These are phyloP conservation scores for Brasilioporus rufonigricans DNA, from an alignment of 768 basidiomycete genomes.

Conservation along the genomic window DNA sequence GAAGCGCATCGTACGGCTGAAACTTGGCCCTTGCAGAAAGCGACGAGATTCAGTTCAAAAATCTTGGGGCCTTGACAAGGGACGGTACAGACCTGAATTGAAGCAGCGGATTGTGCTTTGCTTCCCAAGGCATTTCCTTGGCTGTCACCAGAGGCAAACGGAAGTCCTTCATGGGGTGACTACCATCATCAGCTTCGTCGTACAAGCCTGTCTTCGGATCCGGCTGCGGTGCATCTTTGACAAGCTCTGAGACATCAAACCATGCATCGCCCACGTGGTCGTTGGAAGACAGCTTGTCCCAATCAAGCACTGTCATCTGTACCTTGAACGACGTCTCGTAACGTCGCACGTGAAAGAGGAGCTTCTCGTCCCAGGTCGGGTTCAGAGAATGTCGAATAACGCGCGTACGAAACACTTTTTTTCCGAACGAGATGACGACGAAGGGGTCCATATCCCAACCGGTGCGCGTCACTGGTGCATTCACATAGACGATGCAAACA, in stretches of 20 bases:
- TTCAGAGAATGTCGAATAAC: slow-evolving; percentile 82
- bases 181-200: slow-evolving; percentile 35
- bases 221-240: slow-evolving; percentile 65
- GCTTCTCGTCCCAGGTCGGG: slow-evolving; percentile 92
- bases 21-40: slow-evolving; percentile 71
- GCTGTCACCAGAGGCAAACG: slow-evolving; percentile 58
- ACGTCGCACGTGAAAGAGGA: slow-evolving; percentile 90
- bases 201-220: slow-evolving; percentile 50
- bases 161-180: slow-evolving; percentile 67
- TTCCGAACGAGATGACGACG: slow-evolving; percentile 92
- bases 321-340: slow-evolving; percentile 81
- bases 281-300: slow-evolving; percentile 92
- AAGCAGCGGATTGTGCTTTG: slow-evolving; percentile 67
- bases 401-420: slow-evolving; percentile 94
- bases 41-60: slow-evolving; percentile 5
- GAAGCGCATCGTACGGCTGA: slow-evolving; percentile 90
- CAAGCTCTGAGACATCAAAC: slow-evolving; percentile 69
- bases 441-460: slow-evolving; percentile 99
- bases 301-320: slow-evolving; percentile 85
- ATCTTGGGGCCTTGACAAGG: neutral
- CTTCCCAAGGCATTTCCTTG: slow-evolving; percentile 69
- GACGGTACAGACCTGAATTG: slow-evolving; percentile 51
- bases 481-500: neutral
- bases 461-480: slow-evolving; percentile 66
- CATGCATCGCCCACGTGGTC: slow-evolving; percentile 82